Evolutionary conservation across 75 land plant species (phyloP).

Genomic region (Cunninghamia lanceolata): DNA sequence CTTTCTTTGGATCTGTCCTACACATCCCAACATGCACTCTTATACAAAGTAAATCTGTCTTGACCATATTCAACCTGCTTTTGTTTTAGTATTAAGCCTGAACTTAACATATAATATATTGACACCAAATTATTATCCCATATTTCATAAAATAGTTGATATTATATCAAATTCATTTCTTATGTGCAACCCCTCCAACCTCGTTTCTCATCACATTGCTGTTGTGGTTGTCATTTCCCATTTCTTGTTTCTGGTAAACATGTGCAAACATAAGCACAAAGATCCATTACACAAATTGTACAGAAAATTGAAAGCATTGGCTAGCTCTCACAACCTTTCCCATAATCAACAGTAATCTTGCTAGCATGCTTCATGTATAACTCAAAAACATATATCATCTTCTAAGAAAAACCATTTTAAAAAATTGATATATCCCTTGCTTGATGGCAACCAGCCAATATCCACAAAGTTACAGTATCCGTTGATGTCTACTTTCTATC

Average conservation of each 20-base stretch:
- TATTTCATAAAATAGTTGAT: not conserved
- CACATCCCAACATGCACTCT: not conserved
- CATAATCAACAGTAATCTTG: not conserved
- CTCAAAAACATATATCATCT: not conserved
- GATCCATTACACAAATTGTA: not conserved
- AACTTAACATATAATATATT: not conserved
- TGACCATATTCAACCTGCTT: not conserved
- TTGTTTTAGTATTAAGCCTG: not conserved
- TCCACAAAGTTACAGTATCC: not conserved
- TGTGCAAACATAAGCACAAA: not conserved
- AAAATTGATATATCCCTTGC: not conserved
- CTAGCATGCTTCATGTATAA: not conserved
- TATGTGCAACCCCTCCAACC: not conserved
- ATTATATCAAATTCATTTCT: not conserved
- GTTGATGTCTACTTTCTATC: not conserved
- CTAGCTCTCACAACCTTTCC: not conserved
- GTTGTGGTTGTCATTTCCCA: not conserved
- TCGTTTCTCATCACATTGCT: not conserved
- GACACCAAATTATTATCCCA: not conserved
- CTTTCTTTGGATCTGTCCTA: not conserved
- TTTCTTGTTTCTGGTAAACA: not conserved
- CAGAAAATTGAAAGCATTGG: not conserved
- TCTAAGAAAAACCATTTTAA: not conserved
- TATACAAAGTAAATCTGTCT: not conserved
- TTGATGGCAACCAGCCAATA: not conserved